phyloP scores from a whole-genome alignment of 176 grass and related monocot species.

The Ampelocalamus luodianensis region DNA sequence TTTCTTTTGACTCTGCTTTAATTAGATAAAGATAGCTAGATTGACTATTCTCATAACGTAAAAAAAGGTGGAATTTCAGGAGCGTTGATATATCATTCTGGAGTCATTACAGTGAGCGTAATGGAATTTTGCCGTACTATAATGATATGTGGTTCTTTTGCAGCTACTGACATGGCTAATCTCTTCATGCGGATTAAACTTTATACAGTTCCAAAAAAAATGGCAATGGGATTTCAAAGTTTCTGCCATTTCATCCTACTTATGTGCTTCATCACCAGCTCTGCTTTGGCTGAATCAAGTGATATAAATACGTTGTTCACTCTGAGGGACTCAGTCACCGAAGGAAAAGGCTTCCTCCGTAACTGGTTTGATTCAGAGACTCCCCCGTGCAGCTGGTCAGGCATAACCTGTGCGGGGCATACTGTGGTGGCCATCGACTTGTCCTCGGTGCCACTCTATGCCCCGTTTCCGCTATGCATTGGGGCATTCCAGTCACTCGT shows the following conservation, averaged over 20 bases:
- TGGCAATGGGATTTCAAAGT: slow-evolving; percentile 30
- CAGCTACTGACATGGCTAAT: slow-evolving; percentile 32
- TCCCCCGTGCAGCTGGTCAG: slow-evolving; percentile 78
- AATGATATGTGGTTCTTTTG: background rate
- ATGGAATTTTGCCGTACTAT: background rate
- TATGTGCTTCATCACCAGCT: slow-evolving; percentile 42
- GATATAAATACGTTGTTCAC: slow-evolving; percentile 66
- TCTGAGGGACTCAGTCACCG: slow-evolving; percentile 59
- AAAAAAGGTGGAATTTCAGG: background rate
- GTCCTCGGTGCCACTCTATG: slow-evolving; percentile 58
- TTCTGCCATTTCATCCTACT: slow-evolving; percentile 54
- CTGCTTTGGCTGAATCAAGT: slow-evolving; percentile 42
- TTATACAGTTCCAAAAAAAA: slow-evolving; percentile 42
- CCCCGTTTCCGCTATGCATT: slow-evolving; percentile 63
- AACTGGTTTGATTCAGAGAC: slow-evolving; percentile 82
- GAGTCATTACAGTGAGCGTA: background rate
- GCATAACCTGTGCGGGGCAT: slow-evolving; percentile 58
- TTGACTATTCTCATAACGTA: slow-evolving; percentile 2
- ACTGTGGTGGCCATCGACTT: slow-evolving; percentile 75
- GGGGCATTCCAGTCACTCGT: slow-evolving; percentile 59
- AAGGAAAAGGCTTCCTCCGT: slow-evolving; percentile 67
- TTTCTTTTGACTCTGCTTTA: too few relatives aligned
- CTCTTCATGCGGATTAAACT: slow-evolving; percentile 47
- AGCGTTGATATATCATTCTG: background rate
- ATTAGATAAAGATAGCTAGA: too few relatives aligned